A percentile compares a stretch with the other conserved stretches of the same genome.
phyloP scores from a whole-genome alignment of 1,284 basidiomycete species.

The Marasmius fiardii region DNA sequence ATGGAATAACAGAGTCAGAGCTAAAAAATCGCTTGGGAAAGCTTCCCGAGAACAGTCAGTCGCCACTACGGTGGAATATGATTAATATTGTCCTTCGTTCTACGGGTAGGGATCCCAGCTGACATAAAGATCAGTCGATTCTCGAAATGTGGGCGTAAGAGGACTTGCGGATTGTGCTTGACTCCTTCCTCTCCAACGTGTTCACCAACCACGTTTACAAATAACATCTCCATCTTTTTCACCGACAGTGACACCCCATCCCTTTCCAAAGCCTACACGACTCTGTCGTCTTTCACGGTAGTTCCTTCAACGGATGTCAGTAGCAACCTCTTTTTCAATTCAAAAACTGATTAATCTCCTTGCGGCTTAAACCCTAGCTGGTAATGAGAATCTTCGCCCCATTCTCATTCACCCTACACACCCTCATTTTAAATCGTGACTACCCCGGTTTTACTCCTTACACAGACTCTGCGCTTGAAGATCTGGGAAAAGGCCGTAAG shows the following conservation, averaged over 20 bases:
- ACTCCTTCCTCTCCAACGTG: too few species aligned
- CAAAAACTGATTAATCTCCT: too few species aligned
- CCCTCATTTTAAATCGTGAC: slow-evolving; percentile 25
- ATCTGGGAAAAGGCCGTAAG: slow-evolving; percentile 21
- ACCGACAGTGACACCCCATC: slow-evolving; percentile 16
- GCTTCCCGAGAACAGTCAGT: too few species aligned
- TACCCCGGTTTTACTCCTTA: slow-evolving; percentile 31
- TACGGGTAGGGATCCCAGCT: too few species aligned
- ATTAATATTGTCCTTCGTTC: too few species aligned
- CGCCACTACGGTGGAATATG: too few species aligned
- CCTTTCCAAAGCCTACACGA: slow-evolving; percentile 15
- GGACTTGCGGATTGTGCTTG: too few species aligned
- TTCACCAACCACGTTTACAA: slow-evolving; percentile 1
- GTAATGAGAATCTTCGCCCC: slow-evolving; percentile 22
- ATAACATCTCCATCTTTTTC: slow-evolving; percentile 9
- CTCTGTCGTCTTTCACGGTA: slow-evolving; percentile 19
- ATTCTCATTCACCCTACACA: slow-evolving; percentile 20
- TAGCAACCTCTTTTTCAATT: background rate
- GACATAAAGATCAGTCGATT: too few species aligned
- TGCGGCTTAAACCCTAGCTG: slow-evolving; percentile 16
- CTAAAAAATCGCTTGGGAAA: too few species aligned
- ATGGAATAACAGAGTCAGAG: too few species aligned
- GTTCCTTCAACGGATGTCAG: slow-evolving; percentile 15
- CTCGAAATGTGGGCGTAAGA: too few species aligned
- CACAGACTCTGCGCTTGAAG: slow-evolving; percentile 26